These are phyloP conservation scores for Pholiota molesta DNA, from an alignment of 768 basidiomycete genomes.

Conservation along the genomic window DNA sequence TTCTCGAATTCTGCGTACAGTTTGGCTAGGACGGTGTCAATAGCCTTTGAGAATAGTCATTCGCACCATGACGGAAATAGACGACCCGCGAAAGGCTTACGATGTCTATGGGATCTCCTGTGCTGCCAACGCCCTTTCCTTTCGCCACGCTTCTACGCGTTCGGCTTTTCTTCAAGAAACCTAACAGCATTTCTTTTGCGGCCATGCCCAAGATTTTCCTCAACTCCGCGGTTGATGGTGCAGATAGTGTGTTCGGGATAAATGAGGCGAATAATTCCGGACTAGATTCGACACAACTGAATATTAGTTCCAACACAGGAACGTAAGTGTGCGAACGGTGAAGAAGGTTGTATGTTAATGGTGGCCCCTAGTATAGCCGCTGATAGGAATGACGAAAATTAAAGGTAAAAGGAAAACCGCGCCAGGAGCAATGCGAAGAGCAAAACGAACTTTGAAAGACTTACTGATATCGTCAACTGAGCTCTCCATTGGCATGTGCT, in stretches of 20 bases:
- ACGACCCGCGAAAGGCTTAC: slow-evolving; percentile 14
- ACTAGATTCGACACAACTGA: slow-evolving; percentile 89
- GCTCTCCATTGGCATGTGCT: slow-evolving; percentile 67
- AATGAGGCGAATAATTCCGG: slow-evolving; percentile 89
- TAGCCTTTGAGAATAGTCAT: slow-evolving; percentile 46
- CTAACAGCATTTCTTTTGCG: slow-evolving; percentile 76
- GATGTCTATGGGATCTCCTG: slow-evolving; percentile 25
- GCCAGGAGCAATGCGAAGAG: neutral
- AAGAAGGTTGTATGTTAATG: slow-evolving; percentile 27
- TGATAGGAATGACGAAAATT: slow-evolving; percentile 14
- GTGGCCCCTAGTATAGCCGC: slow-evolving; percentile 20
- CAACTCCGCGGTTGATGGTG: slow-evolving; percentile 73
- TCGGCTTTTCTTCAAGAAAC: slow-evolving; percentile 66
- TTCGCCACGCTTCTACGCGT: slow-evolving; percentile 43
- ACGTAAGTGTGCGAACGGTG: slow-evolving; percentile 26
- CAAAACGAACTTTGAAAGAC: slow-evolving; percentile 34
- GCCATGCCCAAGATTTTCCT: slow-evolving; percentile 61
- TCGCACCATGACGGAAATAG: neutral
- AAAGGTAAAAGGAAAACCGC: slow-evolving; percentile 15
- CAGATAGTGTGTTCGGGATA: slow-evolving; percentile 69
- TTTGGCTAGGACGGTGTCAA: slow-evolving; percentile 84
- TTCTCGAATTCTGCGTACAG: slow-evolving; percentile 66
- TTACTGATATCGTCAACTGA: slow-evolving; percentile 87
- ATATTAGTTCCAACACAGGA: slow-evolving; percentile 69
- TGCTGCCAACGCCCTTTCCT: slow-evolving; percentile 23